Evolutionary conservation across 1,284 basidiomycete genomes (phyloP).

Genomic region (Chalciporus sp.): DNA sequence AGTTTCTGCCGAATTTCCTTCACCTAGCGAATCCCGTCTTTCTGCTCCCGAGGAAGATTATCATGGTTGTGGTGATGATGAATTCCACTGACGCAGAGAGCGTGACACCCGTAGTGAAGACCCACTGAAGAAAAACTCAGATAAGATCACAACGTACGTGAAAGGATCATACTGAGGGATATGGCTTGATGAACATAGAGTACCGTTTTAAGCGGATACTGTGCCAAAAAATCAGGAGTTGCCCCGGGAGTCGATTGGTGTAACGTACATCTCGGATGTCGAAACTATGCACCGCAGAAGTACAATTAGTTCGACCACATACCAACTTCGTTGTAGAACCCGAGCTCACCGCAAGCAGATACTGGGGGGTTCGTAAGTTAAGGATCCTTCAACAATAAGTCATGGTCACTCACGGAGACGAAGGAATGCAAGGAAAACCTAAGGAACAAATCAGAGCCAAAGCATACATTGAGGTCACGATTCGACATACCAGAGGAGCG

Average conservation of each 20-base stretch:
- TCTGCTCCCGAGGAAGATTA: constrained; percentile 49
- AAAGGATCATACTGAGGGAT: constrained; percentile 25
- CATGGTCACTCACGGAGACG: constrained; percentile 32
- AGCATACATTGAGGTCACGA: not conserved
- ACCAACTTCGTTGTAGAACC: not conserved
- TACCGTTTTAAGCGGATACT: constrained; percentile 33
- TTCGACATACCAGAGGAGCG: constrained; percentile 28
- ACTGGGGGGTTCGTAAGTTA: constrained; percentile 19
- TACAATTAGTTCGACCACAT: not conserved
- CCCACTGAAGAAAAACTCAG: constrained; percentile 37
- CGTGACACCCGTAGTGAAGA: constrained; percentile 56
- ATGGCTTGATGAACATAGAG: constrained; percentile 33
- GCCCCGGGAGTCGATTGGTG: fast-evolving
- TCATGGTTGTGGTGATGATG: constrained; percentile 50
- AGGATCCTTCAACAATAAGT: not conserved
- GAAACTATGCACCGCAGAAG: constrained; percentile 25
- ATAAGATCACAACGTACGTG: not conserved
- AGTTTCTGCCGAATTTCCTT: not conserved
- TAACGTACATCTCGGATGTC: constrained; percentile 32
- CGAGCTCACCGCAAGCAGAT: constrained; percentile 31
- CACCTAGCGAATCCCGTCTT: constrained; percentile 44
- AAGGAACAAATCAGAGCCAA: not conserved
- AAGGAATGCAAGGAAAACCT: constrained; percentile 35
- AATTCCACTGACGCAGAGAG: constrained; percentile 54
- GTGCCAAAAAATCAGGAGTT: not conserved